Evolutionary conservation across 441 rosid genomes (phyloP).

Genomic region (Breynia disticha): DNA sequence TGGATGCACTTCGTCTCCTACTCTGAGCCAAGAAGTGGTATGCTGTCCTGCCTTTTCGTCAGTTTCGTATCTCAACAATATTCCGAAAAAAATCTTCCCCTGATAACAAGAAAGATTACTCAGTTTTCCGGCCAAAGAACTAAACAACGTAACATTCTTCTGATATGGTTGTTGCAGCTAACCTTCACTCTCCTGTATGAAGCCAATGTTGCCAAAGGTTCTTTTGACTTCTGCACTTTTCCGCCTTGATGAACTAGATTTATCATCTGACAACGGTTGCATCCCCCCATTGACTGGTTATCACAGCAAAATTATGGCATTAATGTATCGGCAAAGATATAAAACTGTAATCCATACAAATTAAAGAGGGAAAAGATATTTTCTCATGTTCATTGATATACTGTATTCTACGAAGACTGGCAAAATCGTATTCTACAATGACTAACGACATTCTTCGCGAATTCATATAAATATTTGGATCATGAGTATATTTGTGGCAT

Average conservation of each 20-base stretch:
- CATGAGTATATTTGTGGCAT: too few relatives aligned
- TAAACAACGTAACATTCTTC: background rate
- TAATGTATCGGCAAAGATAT: background rate
- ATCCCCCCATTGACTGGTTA: constrained; percentile 79
- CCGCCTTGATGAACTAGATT: constrained; percentile 45
- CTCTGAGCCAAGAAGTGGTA: constrained; percentile 38
- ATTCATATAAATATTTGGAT: too few relatives aligned
- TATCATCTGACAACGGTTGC: constrained; percentile 87
- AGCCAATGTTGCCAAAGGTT: constrained; percentile 77
- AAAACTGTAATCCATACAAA: background rate
- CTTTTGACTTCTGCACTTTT: constrained; percentile 55
- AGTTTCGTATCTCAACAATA: constrained; percentile 44
- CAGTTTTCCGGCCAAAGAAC: background rate
- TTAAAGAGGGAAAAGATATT: too few relatives aligned
- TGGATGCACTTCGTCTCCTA: constrained; percentile 55
- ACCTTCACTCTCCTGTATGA: constrained; percentile 88
- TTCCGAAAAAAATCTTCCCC: constrained; percentile 90
- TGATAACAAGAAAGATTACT: constrained; percentile 24
- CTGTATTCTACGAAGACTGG: too few relatives aligned
- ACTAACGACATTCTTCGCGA: too few relatives aligned
- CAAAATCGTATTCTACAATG: too few relatives aligned
- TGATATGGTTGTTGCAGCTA: background rate
- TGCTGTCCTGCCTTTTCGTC: constrained; percentile 12
- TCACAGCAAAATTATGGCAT: background rate
- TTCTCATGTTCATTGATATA: too few relatives aligned